phyloP scores from a whole-genome alignment of 208 protist species.

The Naegleria gruberi region DNA sequence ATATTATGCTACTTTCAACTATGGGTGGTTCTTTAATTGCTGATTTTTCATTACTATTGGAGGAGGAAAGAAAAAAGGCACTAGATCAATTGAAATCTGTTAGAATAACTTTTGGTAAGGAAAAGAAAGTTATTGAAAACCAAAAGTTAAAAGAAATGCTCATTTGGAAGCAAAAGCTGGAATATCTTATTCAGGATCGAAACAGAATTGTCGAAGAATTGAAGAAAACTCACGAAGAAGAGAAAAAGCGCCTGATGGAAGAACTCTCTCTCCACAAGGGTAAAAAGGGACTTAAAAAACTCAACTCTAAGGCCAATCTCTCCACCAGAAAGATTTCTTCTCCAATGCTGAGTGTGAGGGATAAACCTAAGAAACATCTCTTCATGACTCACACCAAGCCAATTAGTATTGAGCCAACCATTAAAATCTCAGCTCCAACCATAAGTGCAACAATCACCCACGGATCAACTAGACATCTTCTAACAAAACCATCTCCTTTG shows the following conservation, averaged over 20 bases:
- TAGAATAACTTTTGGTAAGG: neutral
- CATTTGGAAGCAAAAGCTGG: neutral
- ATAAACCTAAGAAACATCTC: neutral
- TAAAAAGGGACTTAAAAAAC: neutral
- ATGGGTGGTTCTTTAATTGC: neutral
- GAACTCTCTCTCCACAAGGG: neutral
- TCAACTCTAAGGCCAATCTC: neutral
- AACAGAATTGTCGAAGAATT: neutral
- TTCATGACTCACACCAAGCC: neutral
- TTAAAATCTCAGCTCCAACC: neutral
- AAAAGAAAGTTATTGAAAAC: neutral
- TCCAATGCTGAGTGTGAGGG: neutral
- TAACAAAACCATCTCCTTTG: neutral
- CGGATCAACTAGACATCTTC: neutral
- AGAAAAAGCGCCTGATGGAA: neutral
- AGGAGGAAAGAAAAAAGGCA: neutral
- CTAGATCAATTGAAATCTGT: neutral
- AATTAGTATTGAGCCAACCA: neutral
- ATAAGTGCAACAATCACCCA: neutral
- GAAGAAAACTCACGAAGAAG: neutral
- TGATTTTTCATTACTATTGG: neutral
- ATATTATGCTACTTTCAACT: neutral
- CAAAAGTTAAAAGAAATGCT: constrained; percentile 4
- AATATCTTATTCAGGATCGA: neutral
- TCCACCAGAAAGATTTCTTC: neutral